phyloP scores from a whole-genome alignment of 129 eudicot species.

The Artemisia argyi region DNA sequence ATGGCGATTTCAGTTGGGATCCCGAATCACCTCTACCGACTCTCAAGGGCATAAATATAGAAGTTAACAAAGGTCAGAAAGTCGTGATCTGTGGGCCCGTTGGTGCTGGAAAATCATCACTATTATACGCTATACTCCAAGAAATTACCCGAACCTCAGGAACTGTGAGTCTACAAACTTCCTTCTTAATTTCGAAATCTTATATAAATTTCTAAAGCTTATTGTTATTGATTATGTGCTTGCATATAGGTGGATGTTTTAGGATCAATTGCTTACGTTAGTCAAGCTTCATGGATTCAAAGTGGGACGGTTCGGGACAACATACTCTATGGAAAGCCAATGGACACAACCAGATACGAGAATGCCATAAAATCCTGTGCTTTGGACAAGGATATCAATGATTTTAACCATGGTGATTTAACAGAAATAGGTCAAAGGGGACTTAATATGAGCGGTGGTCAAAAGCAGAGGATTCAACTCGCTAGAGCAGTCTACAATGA shows the following conservation, averaged over 20 bases:
- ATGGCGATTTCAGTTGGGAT: slow-evolving; percentile 67
- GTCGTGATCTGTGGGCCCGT: slow-evolving; percentile 68
- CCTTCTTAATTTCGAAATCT: not conserved
- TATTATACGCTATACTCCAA: slow-evolving; percentile 46
- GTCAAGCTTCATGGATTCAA: slow-evolving; percentile 73
- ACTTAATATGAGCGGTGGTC: slow-evolving; percentile 80
- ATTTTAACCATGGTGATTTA: slow-evolving; percentile 59
- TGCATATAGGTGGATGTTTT: slow-evolving; percentile 42
- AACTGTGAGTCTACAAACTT: slow-evolving; percentile 37
- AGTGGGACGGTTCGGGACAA: slow-evolving; percentile 71
- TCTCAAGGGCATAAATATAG: slow-evolving; percentile 34
- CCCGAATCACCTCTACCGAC: slow-evolving; percentile 36
- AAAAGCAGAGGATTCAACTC: slow-evolving; percentile 77
- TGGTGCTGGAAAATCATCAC: slow-evolving; percentile 77
- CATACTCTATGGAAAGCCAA: slow-evolving; percentile 65
- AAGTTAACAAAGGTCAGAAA: slow-evolving; percentile 42
- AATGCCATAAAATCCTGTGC: slow-evolving; percentile 55
- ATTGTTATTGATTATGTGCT: not conserved
- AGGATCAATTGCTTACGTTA: slow-evolving; percentile 72
- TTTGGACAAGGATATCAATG: slow-evolving; percentile 61
- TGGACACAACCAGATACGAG: slow-evolving; percentile 49
- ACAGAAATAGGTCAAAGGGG: slow-evolving; percentile 85
- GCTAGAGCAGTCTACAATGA: slow-evolving; percentile 70
- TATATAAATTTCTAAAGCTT: slow-evolving; percentile 5
- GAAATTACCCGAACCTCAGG: slow-evolving; percentile 60